phyloP scores from a whole-genome alignment of 2,329 filamentous ascomycete genomes.

The Geosmithia flava region DNA sequence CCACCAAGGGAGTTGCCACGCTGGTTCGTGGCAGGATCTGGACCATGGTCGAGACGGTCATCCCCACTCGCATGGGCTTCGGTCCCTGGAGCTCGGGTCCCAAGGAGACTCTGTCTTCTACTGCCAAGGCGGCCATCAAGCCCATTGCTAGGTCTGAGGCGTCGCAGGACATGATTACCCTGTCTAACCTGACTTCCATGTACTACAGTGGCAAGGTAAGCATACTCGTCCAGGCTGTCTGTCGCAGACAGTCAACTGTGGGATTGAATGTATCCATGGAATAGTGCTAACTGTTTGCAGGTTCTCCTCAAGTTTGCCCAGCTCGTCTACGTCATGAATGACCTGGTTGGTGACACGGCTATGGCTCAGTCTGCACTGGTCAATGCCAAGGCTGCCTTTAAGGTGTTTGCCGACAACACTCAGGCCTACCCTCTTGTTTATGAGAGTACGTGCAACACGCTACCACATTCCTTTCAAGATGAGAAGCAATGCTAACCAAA shows the following conservation, averaged over 20 bases:
- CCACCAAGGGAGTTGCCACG: constrained; percentile 72
- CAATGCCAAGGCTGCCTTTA: constrained; percentile 54
- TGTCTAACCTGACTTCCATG: constrained; percentile 72
- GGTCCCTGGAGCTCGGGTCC: constrained; percentile 54
- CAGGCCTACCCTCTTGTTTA: constrained; percentile 54
- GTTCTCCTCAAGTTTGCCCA: constrained; percentile 65
- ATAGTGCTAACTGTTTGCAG: constrained; percentile 16
- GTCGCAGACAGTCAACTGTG: neutral
- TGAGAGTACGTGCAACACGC: constrained; percentile 36
- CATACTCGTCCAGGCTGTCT: no score
- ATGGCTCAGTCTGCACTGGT: constrained; percentile 45
- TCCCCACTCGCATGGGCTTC: constrained; percentile 67
- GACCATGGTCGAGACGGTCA: constrained; percentile 60
- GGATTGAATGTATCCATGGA: neutral
- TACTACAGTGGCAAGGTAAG: constrained; percentile 79
- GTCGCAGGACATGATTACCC: constrained; percentile 58
- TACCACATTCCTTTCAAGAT: no score
- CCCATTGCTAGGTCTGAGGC: constrained; percentile 59
- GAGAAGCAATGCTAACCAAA: constrained; percentile 20
- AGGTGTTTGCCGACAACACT: constrained; percentile 51
- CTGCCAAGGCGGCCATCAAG: constrained; percentile 27
- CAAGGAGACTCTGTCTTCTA: constrained; percentile 1
- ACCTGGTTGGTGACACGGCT: constrained; percentile 45
- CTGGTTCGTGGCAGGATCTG: constrained; percentile 61
- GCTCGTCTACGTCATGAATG: constrained; percentile 53